Base-by-base conservation (phyloP, 2,329 filamentous ascomycete species). In the Aspergillus aculeatus region DNA sequence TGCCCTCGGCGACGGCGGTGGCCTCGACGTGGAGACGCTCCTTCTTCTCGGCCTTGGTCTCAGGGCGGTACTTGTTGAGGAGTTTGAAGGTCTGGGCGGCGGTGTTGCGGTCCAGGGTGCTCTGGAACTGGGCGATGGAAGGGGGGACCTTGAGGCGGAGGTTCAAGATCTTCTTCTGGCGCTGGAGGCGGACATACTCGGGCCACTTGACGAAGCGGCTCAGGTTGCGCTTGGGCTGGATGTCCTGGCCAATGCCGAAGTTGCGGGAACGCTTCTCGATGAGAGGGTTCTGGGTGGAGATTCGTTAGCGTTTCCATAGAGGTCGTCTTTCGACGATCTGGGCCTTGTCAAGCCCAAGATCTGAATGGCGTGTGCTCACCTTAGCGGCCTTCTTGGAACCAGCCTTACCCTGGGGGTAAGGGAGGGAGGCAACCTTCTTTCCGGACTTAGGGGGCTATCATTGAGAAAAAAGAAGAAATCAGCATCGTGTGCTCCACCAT, bases 21-120 rank as follows among this genome's bases (percentile, higher is more conserved):
- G 96, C 95, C 88, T 99, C 95, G 87, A 96, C 92, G 80, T 91
- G 88, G 69, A 99, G 86, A 83, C 95, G 92, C 86, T 99, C 96
- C 89, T 98, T 99, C 92, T 99, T 99, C 89, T 98, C 94, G 74
- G 86, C 84, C 89, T 97, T 98, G 82, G 91, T 96, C 88, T 99
- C 95, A 71, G 95, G 95, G 75, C 94, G 92, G 90, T 99, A 99
- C 88, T 99, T 99, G 91, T 96, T 96, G 78, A 99, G 91, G 78
- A 99, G 89, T 88, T 98, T 98, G 87, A 99, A 95, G 69, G 91
- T 86, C 85, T 98, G 94, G 74, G 92, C 91, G 72, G 96, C 96
- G 70, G 94, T 91, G 87, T 96, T 96, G 83, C 91, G 90, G 87
- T 96, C 91, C 75, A 98, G 90, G 73, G 96, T 92, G 82, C 94